Evolutionary conservation across 495 filamentous ascomycete genomes (phyloP).

Genomic region (Xylaria sp.): DNA sequence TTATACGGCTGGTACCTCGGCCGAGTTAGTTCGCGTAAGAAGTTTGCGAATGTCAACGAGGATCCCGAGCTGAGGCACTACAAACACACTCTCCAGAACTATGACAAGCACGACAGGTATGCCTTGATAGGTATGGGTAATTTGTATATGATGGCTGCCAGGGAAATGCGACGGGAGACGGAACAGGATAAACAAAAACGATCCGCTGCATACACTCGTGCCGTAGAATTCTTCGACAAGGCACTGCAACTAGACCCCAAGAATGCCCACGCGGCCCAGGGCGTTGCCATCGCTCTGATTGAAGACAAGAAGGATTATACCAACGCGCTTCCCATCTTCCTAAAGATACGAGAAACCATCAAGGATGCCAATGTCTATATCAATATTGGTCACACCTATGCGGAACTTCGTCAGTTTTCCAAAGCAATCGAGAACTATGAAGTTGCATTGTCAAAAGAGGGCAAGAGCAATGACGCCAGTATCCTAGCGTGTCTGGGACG

Average conservation of each 20-base stretch:
- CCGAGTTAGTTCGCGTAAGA: conserved; percentile 75
- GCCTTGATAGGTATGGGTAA: conserved; percentile 97
- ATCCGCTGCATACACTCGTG: conserved; percentile 81
- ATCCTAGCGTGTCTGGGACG: conserved; percentile 91
- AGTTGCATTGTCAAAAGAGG: conserved; percentile 80
- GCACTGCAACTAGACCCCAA: conserved; percentile 88
- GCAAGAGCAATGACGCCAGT: conserved; percentile 74
- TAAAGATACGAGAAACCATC: conserved; percentile 85
- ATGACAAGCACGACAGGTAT: conserved; percentile 97
- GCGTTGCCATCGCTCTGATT: conserved; percentile 88
- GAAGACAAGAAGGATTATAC: conserved; percentile 91
- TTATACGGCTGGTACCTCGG: conserved; percentile 95
- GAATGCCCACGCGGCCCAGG: conserved; percentile 96
- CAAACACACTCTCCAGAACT: conserved; percentile 92
- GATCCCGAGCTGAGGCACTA: conserved; percentile 92
- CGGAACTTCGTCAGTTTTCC: conserved; percentile 84
- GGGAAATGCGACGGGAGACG: conserved; percentile 91
- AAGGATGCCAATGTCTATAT: conserved; percentile 85
- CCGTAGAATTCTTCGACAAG: conserved; percentile 98
- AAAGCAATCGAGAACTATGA: conserved; percentile 96
- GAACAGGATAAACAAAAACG: conserved; percentile 91
- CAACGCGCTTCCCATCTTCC: conserved; percentile 81
- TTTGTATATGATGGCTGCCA: conserved; percentile 79
- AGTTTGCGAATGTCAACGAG: conserved; percentile 78
- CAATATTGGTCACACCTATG: conserved; percentile 92